These are phyloP conservation scores for Boletellus ananiceps DNA, from an alignment of 768 basidiomycete genomes.

Conservation along the genomic window DNA sequence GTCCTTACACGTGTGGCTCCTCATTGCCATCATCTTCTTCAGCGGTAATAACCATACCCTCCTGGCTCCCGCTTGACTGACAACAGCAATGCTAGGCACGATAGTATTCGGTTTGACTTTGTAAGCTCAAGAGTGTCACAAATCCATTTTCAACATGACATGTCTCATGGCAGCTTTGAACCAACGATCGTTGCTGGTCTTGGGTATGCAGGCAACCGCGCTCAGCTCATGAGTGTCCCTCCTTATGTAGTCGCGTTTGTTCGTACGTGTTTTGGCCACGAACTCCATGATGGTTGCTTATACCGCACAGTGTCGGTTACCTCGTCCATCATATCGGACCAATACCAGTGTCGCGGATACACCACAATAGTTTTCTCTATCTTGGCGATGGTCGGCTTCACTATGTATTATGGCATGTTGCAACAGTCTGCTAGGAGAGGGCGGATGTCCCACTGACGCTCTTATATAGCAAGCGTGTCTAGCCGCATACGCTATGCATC, in stretches of 20 bases:
- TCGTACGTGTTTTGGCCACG: conserved; percentile 28
- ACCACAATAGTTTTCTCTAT: conserved; percentile 42
- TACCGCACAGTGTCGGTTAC: conserved; percentile 31
- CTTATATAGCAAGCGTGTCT: conserved; percentile 26
- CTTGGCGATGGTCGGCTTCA: conserved; percentile 47
- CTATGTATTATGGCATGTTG: conserved; percentile 47
- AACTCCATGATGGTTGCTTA: not conserved
- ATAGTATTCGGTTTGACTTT: conserved; percentile 17
- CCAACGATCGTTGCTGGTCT: conserved; percentile 67
- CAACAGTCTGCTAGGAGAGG: not conserved
- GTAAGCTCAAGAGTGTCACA: conserved; percentile 13
- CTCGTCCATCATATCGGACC: conserved; percentile 49
- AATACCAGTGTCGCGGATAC: conserved; percentile 47
- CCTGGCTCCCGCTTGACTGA: not conserved
- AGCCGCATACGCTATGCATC: conserved; percentile 46
- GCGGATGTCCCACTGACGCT: not conserved
- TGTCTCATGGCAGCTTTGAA: conserved; percentile 47
- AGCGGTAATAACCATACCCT: conserved; percentile 34
- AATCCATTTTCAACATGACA: no score
- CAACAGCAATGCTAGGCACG: conserved; percentile 10
- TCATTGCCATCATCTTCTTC: conserved; percentile 49
- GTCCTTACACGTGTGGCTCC: conserved; percentile 53
- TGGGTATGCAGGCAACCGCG: conserved; percentile 48
- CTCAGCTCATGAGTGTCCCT: conserved; percentile 61
- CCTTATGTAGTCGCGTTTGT: conserved; percentile 49